Percentiles rank a stretch among this genome's conserved stretches.
Conservation (phyloP, 2,329 filamentous ascomycete genomes). For the Corinectria fuckeliana region DNA sequence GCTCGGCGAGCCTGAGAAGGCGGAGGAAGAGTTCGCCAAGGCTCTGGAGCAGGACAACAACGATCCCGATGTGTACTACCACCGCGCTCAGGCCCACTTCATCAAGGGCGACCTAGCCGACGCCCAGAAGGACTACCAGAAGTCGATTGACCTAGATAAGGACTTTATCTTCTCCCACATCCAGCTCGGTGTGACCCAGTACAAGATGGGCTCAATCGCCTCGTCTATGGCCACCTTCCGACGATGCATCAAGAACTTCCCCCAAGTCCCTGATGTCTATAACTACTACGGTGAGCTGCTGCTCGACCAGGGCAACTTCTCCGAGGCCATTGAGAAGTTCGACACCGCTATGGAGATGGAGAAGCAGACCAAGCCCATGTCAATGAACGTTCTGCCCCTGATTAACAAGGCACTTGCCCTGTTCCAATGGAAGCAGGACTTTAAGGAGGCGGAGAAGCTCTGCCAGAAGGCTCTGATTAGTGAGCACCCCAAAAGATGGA, state of each 20-base stretch:
- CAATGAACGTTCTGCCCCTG: constrained; percentile 95
- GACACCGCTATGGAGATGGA: constrained; percentile 99
- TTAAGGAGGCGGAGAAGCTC: constrained; percentile 90
- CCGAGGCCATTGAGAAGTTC: constrained; percentile 96
- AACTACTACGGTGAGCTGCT: constrained; percentile 99
- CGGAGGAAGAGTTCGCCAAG: constrained; percentile 84
- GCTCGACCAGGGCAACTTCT: constrained; percentile 93
- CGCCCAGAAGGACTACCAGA: constrained; percentile 98
- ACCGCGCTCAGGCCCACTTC: constrained; percentile 97
- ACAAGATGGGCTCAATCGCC: constrained; percentile 98
- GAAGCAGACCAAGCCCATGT: constrained; percentile 89
- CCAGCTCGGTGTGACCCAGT: constrained; percentile 97
- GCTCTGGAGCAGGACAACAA: constrained; percentile 84
- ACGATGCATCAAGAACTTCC: constrained; percentile 97
- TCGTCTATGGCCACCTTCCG: constrained; percentile 99
- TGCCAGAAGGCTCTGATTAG: constrained; percentile 97
- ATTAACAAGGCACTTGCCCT: constrained; percentile 98
- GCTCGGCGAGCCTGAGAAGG: constrained; percentile 85
- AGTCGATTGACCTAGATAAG: constrained; percentile 94
- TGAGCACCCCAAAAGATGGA: constrained; percentile 58
- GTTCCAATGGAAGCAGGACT: constrained; percentile 99
- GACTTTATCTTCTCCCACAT: constrained; percentile 99
- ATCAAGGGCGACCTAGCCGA: constrained; percentile 93
- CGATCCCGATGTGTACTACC: constrained; percentile 98
- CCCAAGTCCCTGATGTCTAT: constrained; percentile 95